Percentiles rank a stretch among this genome's conserved stretches.
Evolutionary conservation across 805 yeast species (phyloP).

Genomic region (Saturnispora gosingensis): DNA sequence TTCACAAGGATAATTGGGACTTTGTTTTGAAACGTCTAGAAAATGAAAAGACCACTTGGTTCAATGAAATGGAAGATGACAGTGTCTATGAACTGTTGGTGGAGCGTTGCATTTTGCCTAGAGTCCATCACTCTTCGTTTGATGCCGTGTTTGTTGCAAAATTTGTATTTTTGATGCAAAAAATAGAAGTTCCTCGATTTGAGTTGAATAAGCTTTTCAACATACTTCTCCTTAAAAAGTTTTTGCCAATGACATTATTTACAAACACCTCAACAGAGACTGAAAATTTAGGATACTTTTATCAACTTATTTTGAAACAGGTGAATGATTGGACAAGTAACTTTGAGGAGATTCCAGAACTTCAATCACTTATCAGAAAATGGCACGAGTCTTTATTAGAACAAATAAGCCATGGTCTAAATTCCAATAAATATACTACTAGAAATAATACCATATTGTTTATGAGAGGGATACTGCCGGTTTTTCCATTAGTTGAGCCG

Average conservation of each 20-base stretch:
- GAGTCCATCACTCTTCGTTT: slow-evolving; percentile 67
- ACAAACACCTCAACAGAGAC: slow-evolving; percentile 71
- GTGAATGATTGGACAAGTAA: slow-evolving; percentile 31
- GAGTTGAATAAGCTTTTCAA: slow-evolving; percentile 34
- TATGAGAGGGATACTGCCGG: slow-evolving; percentile 48
- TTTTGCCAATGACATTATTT: slow-evolving; percentile 48
- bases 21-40: slow-evolving; percentile 24
- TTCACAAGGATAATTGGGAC: slow-evolving; percentile 36
- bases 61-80: slow-evolving; percentile 14
- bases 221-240: slow-evolving; percentile 34
- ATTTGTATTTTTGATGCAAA: slow-evolving; percentile 47
- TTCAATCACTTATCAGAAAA: slow-evolving; percentile 25
- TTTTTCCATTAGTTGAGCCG: slow-evolving; percentile 59
- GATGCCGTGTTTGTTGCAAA: slow-evolving; percentile 67
- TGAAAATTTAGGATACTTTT: slow-evolving; percentile 73
- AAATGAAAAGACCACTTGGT: slow-evolving; percentile 36
- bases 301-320: slow-evolving; percentile 43
- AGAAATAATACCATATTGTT: slow-evolving; percentile 71
- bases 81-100: slow-evolving; percentile 27
- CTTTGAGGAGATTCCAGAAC: slow-evolving; percentile 20
- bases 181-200: slow-evolving; percentile 27
- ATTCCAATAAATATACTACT: slow-evolving; percentile 58
- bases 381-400: slow-evolving; percentile 47
- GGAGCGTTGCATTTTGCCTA: slow-evolving; percentile 62
- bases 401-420: slow-evolving; percentile 35